Evolutionary conservation across 768 basidiomycete genomes (phyloP).

Genomic region (Zangia roseola): DNA sequence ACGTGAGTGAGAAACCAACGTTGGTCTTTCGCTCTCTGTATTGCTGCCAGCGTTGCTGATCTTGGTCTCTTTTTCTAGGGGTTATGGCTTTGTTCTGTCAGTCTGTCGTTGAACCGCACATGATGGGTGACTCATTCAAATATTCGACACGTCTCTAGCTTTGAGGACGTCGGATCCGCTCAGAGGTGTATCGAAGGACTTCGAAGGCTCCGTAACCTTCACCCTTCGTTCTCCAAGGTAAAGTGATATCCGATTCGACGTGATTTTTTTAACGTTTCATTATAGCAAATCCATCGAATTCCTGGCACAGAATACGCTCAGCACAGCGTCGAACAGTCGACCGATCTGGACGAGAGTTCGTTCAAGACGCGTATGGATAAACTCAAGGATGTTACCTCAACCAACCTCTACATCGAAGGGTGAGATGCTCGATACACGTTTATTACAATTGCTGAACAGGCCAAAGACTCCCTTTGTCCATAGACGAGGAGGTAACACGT

Average conservation of each 20-base stretch:
- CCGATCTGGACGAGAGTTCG: conserved; percentile 36
- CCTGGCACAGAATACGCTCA: conserved; percentile 69
- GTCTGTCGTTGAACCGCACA: conserved; percentile 27
- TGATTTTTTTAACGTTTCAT: not conserved
- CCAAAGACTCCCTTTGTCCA: conserved; percentile 61
- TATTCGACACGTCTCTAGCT: conserved; percentile 42
- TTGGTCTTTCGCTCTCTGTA: conserved; percentile 28
- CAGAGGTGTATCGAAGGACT: conserved; percentile 72
- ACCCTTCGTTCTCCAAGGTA: conserved; percentile 87
- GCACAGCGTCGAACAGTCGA: conserved; percentile 18
- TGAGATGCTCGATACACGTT: conserved; percentile 22
- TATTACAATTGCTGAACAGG: not conserved
- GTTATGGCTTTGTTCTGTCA: conserved; percentile 79
- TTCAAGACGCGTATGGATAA: conserved; percentile 84
- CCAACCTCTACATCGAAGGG: conserved; percentile 83
- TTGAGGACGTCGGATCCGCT: conserved; percentile 63
- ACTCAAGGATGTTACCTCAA: conserved; percentile 61
- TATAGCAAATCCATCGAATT: conserved; percentile 73
- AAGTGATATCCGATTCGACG: conserved; percentile 3
- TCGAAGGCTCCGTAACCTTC: conserved; percentile 70
- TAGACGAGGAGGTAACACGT: conserved; percentile 55
- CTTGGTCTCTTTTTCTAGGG: conserved; percentile 41
- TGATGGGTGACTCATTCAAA: not conserved
- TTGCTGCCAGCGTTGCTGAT: not conserved
- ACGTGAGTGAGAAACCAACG: conserved; percentile 69